phyloP scores from a whole-genome alignment of 495 filamentous ascomycete species.

The Trichoderma erinaceum region DNA sequence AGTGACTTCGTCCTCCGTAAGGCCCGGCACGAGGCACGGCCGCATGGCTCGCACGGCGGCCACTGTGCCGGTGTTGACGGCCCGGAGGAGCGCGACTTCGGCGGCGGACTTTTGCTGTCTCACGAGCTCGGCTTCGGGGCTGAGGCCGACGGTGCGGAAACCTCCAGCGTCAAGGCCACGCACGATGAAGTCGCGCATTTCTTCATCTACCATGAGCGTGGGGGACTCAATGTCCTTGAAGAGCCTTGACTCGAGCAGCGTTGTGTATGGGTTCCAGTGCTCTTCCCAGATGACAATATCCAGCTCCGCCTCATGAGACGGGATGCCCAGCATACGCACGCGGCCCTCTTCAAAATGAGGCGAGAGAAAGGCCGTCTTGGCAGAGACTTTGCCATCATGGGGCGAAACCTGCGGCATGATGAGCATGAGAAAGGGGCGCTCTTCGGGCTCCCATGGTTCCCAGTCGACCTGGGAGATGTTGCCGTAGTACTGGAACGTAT shows the following conservation, averaged over 20 bases:
- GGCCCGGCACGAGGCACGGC: conserved; percentile 43
- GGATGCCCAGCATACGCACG: conserved; percentile 46
- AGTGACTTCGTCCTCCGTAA: conserved; percentile 47
- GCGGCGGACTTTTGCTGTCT: conserved; percentile 44
- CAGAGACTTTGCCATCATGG: conserved; percentile 33
- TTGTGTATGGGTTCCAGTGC: conserved; percentile 51
- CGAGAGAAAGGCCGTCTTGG: conserved; percentile 45
- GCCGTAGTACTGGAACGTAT: conserved; percentile 51
- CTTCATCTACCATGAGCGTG: conserved; percentile 50
- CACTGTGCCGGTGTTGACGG: conserved; percentile 53
- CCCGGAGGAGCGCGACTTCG: conserved; percentile 46
- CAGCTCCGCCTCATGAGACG: conserved; percentile 34
- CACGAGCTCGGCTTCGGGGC: conserved; percentile 43
- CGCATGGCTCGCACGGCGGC: conserved; percentile 49
- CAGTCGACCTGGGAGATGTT: conserved; percentile 50
- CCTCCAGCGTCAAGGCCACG: conserved; percentile 41
- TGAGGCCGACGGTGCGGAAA: conserved; percentile 43
- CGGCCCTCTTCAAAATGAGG: conserved; percentile 51
- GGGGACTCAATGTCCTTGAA: conserved; percentile 23
- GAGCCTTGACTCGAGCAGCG: conserved; percentile 32
- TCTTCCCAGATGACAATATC: conserved; percentile 50
- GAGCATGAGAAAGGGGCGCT: conserved; percentile 51
- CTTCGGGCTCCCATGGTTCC: conserved; percentile 56
- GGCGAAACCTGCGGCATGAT: conserved; percentile 32
- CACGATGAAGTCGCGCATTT: conserved; percentile 51